Evolutionary conservation across 495 filamentous ascomycete genomes (phyloP).

Genomic region (Lasiosphaeria hispida): DNA sequence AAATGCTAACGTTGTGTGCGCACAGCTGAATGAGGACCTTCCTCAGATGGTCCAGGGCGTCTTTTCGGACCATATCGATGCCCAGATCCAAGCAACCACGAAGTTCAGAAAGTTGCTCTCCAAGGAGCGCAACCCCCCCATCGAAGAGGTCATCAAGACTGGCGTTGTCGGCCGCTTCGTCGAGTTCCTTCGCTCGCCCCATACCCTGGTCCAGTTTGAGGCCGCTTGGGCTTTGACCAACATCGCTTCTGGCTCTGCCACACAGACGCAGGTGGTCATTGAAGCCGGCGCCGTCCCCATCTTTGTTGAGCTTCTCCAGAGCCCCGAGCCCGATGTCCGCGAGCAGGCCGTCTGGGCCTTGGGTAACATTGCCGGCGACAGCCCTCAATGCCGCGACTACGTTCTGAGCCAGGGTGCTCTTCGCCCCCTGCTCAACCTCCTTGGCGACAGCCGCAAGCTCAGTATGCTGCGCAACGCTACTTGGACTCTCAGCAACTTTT

Average conservation of each 20-base stretch:
- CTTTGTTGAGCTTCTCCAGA: slow-evolving; percentile 91
- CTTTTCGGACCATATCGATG: slow-evolving; percentile 97
- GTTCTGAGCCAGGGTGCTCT: slow-evolving; percentile 88
- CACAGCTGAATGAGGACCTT: slow-evolving; percentile 92
- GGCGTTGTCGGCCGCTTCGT: slow-evolving; percentile 97
- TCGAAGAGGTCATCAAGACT: slow-evolving; percentile 98
- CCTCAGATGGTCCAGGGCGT: slow-evolving; percentile 97
- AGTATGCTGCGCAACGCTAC: slow-evolving; percentile 99
- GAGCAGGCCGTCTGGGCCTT: slow-evolving; percentile 99
- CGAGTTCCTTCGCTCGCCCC: slow-evolving; percentile 95
- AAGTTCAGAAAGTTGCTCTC: slow-evolving; percentile 97
- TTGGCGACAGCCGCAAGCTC: slow-evolving; percentile 97
- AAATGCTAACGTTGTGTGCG: slow-evolving; percentile 30
- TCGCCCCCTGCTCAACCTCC: slow-evolving; percentile 78
- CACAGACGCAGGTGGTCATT: slow-evolving; percentile 98
- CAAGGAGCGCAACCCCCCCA: slow-evolving; percentile 98
- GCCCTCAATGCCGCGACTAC: slow-evolving; percentile 93
- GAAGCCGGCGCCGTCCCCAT: slow-evolving; percentile 98
- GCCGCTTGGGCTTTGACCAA: slow-evolving; percentile 99
- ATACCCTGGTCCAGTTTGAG: slow-evolving; percentile 98
- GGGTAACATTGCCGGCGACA: slow-evolving; percentile 99
- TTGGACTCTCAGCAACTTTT: slow-evolving; percentile 99
- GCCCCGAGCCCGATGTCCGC: slow-evolving; percentile 95
- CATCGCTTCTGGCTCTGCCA: slow-evolving; percentile 95
- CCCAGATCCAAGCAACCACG: slow-evolving; percentile 97